Percentiles rank a stretch among this genome's conserved stretches.
phyloP scores from a whole-genome alignment of 129 eudicot genomes.

The Pseudognaphalium luteoalbum region DNA sequence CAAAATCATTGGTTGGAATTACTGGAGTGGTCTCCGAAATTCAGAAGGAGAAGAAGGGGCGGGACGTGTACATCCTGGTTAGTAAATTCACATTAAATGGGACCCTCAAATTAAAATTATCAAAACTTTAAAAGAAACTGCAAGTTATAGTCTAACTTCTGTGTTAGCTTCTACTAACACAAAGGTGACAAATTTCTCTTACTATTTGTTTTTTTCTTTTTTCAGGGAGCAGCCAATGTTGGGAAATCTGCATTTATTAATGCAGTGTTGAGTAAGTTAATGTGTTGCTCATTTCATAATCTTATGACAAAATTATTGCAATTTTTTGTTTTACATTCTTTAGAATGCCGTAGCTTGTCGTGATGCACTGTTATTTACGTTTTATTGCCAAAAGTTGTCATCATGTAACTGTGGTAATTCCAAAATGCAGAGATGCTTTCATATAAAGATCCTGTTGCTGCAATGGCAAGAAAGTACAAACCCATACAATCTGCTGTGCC shows the following conservation, averaged over 20 bases:
- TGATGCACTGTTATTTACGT: background rate
- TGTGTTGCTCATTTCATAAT: background rate
- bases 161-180: background rate
- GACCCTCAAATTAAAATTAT: constrained; percentile 6
- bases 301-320: background rate
- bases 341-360: background rate
- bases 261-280: constrained; percentile 80
- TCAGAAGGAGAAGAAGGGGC: constrained; percentile 96
- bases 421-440: constrained; percentile 66
- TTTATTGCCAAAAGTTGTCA: background rate
- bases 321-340: background rate
- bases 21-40: constrained; percentile 87
- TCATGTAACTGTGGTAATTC: constrained; percentile 9
- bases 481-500: constrained; percentile 99
- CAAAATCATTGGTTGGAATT: constrained; percentile 95
- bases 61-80: constrained; percentile 92
- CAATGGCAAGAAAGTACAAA: constrained; percentile 83
- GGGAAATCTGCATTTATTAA: constrained; percentile 98
- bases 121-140: background rate
- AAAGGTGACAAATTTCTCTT: constrained; percentile 21
- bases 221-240: constrained; percentile 96
- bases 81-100: constrained; percentile 32
- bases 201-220: background rate
- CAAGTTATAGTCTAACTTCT: background rate
- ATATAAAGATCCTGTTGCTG: constrained; percentile 91